phyloP scores from a whole-genome alignment of 129 eudicot genomes.

The Tanacetum coccineum region DNA sequence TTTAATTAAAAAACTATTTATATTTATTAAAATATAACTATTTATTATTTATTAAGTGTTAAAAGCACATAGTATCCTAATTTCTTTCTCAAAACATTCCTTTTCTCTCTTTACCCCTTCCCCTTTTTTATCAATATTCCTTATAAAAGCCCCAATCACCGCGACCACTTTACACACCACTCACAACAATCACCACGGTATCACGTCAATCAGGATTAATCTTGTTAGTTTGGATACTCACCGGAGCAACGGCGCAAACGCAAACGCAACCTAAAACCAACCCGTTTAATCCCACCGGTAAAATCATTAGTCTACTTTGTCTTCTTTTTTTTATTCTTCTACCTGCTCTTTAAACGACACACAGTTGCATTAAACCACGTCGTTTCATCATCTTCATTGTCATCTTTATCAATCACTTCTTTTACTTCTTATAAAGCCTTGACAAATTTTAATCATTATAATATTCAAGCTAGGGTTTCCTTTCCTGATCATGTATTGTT shows the following conservation, averaged over 20 bases:
- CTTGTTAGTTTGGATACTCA: too few species aligned
- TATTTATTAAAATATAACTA: too few species aligned
- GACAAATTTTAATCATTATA: conserved; percentile 17
- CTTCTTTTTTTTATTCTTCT: conserved; percentile 38
- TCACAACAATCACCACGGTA: too few species aligned
- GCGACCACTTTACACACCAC: conserved; percentile 17
- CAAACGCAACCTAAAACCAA: conserved; percentile 18
- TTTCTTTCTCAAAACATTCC: conserved; percentile 31
- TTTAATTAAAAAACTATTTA: too few species aligned
- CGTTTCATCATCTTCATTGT: conserved; percentile 48
- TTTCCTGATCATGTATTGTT: conserved; percentile 74
- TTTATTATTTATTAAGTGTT: too few species aligned
- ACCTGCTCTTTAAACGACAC: conserved; percentile 31
- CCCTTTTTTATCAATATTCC: background rate
- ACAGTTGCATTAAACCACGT: conserved; percentile 40
- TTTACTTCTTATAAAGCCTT: conserved; percentile 10
- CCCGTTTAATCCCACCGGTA: conserved; percentile 39
- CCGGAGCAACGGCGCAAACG: conserved; percentile 42
- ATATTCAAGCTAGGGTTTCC: conserved; percentile 55
- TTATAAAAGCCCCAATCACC: conserved; percentile 19
- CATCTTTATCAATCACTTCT: conserved; percentile 33
- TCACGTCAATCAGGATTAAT: too few species aligned
- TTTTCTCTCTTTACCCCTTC: background rate
- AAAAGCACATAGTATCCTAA: too few species aligned
- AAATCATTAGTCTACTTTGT: conserved; percentile 48